Conservation (phyloP, 768 basidiomycete genomes). For the Suillus placidus region DNA sequence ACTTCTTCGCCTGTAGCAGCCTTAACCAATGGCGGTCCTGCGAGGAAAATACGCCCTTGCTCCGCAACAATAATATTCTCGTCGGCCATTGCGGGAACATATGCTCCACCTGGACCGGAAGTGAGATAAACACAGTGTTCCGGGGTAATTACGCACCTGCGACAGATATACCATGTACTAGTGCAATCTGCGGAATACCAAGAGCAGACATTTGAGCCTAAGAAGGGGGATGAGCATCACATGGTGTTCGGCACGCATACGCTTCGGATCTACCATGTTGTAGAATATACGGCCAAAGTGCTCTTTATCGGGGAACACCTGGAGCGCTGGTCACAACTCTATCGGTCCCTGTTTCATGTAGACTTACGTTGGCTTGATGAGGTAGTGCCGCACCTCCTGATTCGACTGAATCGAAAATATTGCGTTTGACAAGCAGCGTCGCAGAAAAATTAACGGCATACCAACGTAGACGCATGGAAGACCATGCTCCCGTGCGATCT, state of each 20-base stretch:
- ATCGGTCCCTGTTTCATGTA: neutral
- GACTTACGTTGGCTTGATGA: constrained; percentile 77
- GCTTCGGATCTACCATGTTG: constrained; percentile 72
- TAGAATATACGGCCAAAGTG: constrained; percentile 98
- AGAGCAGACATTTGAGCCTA: constrained; percentile 93
- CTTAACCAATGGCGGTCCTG: constrained; percentile 92
- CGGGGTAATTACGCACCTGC: constrained; percentile 53
- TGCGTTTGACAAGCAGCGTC: constrained; percentile 4
- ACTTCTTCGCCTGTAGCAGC: constrained; percentile 93
- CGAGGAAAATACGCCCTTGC: constrained; percentile 92
- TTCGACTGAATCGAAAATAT: constrained; percentile 60
- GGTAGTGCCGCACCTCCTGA: constrained; percentile 93
- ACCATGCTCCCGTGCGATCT: constrained; percentile 89
- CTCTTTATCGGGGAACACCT: constrained; percentile 92
- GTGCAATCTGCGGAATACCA: constrained; percentile 88
- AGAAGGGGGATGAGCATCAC: constrained; percentile 15
- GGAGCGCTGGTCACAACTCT: constrained; percentile 6
- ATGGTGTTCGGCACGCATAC: constrained; percentile 2
- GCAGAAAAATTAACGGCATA: constrained; percentile 37
- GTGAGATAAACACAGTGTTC: constrained; percentile 6
- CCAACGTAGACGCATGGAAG: constrained; percentile 93
- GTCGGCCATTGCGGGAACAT: constrained; percentile 96
- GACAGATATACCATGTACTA: constrained; percentile 94
- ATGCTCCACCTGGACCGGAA: constrained; percentile 69
- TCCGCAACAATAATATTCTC: constrained; percentile 90